Evolutionary conservation across 352 stramenopile species (phyloP).

Genomic region (Globisporangium takayamanum): DNA sequence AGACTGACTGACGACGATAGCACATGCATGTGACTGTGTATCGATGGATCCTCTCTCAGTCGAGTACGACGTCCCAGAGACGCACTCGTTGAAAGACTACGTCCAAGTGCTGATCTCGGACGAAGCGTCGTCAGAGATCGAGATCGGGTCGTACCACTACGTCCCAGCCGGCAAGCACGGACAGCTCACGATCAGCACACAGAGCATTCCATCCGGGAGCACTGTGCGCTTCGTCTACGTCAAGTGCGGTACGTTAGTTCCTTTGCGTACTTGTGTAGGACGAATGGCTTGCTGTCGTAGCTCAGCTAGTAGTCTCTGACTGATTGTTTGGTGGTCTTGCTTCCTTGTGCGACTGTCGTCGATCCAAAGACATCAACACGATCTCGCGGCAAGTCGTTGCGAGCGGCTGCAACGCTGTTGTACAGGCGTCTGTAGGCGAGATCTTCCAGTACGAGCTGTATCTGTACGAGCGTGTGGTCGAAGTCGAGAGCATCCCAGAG

Average conservation of each 20-base stretch:
- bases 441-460: conserved; percentile 88
- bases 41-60: conserved; percentile 26
- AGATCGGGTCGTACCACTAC: conserved; percentile 75
- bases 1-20: not conserved
- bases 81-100: conserved; percentile 81
- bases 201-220: conserved; percentile 56
- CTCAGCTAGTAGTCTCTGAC: too few relatives aligned
- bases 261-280: too few relatives aligned
- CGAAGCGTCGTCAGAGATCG: conserved; percentile 61
- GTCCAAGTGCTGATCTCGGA: conserved; percentile 79
- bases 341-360: not conserved
- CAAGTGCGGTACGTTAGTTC: conserved; percentile 42
- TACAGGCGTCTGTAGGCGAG: conserved; percentile 77
- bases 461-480: conserved; percentile 82
- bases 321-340: not conserved
- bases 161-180: conserved; percentile 54
- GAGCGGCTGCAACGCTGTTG: conserved; percentile 78
- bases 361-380: conserved; percentile 67
- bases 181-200: conserved; percentile 72
- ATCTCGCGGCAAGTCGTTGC: conserved; percentile 78
- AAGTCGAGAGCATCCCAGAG: conserved; percentile 81
- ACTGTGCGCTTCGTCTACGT: conserved; percentile 84
- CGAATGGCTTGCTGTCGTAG: not conserved
- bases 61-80: conserved; percentile 73
- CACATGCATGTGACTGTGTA: not conserved